Evolutionary conservation across 1,284 basidiomycete species (phyloP), one percentile per base, ranked within the genome.

Genomic region (Nidula niveotomentosa): DNA sequence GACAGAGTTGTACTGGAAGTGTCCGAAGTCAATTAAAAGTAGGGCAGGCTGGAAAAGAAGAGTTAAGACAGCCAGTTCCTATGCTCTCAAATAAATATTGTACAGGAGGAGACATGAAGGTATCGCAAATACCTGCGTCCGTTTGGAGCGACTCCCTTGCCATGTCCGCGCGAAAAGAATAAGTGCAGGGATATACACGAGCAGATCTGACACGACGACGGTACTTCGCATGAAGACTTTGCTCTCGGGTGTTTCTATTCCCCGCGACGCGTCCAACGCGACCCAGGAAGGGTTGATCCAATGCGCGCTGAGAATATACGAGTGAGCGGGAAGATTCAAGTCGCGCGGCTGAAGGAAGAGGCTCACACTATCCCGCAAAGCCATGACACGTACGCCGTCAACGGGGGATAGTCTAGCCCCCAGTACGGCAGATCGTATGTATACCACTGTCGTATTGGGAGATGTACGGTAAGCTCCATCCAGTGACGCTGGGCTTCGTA

Each of bases 401-500:
- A 67, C 7, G 94, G 94, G 3, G 94, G 94, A 72, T 97, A 95
- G 70, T 95, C 93, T 51, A 97, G 78, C 0, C 93, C 93, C 94
- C 94, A 97, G 63, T 96, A 96, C 50, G 83, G 83, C 36, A 93
- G 76, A 63, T 96, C 92, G 69, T 94, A 92, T 1, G 74, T 85
- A 70, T 96, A 96, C 94, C 94, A 96, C 61, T 88, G 71, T 8
- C 74, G 76, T 30, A 83, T 64, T 0, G 92, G 91, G 3, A 94
- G 74, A 64, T 94, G 88, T 35, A 84, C 72, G 0, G 93, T 93
- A 45, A 96, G 70, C 62, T 96, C 93, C 85, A 96, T 92, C 94
- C 94, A 96, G 70, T 96, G 94, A 51, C 94, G 79, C 65, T 96
- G 94, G 0, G 94, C 94, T 70, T 97, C 94, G 62, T 93, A 94